Evolutionary conservation across 2,329 filamentous ascomycete genomes (phyloP), one percentile per base, ranked within the genome.

Genomic region (Sordariomycetes sp.): DNA sequence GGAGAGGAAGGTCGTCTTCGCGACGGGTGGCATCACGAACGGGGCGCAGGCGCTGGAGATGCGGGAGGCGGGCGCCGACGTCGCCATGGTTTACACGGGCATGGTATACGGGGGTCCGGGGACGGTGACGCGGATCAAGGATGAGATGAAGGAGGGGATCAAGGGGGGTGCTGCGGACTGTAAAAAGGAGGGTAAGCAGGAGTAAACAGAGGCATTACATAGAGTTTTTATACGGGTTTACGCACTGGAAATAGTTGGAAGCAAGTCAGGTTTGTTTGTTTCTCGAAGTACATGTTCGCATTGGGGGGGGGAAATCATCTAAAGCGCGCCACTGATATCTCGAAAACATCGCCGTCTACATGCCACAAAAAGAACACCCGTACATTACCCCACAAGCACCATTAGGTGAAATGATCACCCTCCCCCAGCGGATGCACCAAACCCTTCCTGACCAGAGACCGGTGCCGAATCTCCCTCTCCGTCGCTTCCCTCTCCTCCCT

Each of bases 61-160:
- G 7, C 76, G 97, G 54, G 88, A 95, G 62, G 90, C 91, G 0
- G 94, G 94, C 10, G 94, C 94, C 0, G 92, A 86, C 64, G 85
- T 95, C 15, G 90, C 90, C 2, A 94, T 95, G 83, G 78, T 96
- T 56, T 97, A 97, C 69, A 99, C 94, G 0, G 87, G 74, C 0
- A 70, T 85, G 65, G 78, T 82, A 1, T 86, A 87, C 60, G 80
- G 81, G 13, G 84, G 84, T 13, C 74, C 80, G 1, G 84, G 84
- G 20, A 85, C 82, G 2, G 70, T 86, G 20, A 85, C 83, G 52
- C 74, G 81, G 64, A 82, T 86, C 61, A 86, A 86, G 71, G 70
- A 71, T 53, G 80, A 86, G 74, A 80, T 86, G 74, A 75, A 72
- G 64, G 68, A 74, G 58, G 65, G 67, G 60, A 62, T 74, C 63